These are phyloP conservation scores for Citrus sinensis DNA, from an alignment of 345 rosid genomes.

Conservation along the genomic window DVS_A1.0 CM039161.1:9305001-9305500, in stretches of 20 bases:
- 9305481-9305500: neutral
- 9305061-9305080: conserved; percentile 75
- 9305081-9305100: conserved; percentile 78
- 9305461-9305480: conserved; percentile 58
- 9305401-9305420: conserved; percentile 76
- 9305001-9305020: conserved; percentile 81
- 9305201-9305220: conserved; percentile 92
- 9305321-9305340: neutral
- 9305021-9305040: conserved; percentile 76
- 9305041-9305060: conserved; percentile 65
- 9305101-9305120: conserved; percentile 79
- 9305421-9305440: conserved; percentile 79
- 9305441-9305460: conserved; percentile 88
- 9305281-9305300: conserved; percentile 88
- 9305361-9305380: conserved; percentile 29
- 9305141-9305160: neutral
- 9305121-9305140: conserved; percentile 22
- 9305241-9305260: conserved; percentile 64
- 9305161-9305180: conserved; percentile 6
- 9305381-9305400: conserved; percentile 78
- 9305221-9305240: conserved; percentile 67
- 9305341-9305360: neutral
- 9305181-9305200: conserved; percentile 59
- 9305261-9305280: conserved; percentile 88
- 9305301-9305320: conserved; percentile 59